Base-by-base conservation (phyloP, 1,284 basidiomycete species). In the Ustilago crameri region DNA sequence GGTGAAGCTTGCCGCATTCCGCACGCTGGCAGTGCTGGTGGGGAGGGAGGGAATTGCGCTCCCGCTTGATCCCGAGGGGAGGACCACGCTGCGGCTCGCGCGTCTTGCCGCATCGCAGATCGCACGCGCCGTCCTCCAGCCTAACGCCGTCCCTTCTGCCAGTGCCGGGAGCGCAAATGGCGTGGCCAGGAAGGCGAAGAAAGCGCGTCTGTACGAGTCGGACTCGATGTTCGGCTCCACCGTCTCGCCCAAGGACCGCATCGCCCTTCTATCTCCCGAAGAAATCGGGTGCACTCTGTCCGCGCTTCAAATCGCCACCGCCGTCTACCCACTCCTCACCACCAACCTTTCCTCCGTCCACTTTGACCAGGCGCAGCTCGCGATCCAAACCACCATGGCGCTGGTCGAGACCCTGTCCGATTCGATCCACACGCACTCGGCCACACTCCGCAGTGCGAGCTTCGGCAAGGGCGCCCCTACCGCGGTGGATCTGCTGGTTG, bases 161-260 rank as follows among this genome's bases (percentile, higher is more conserved):
- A 38, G 51, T 5, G 42, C 46, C 26, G 35, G 48, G 35, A 15
- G 32, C n/a, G n/a, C n/a, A n/a, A 12, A 30, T 5, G 54, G 54
- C n/a, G 59, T 51, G 12, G 51, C 32, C n/a, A 43, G 68, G 17
- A 55, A 51, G 10, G 26, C 63, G 2, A 78, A 78, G 40, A 73
- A 71, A 26, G 56, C 71, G 3, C 67, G 69, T 18, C 49, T 71
- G 1, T 78, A 75, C 51, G 76, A 78, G 26, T 76, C 74, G 8
- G 76, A 78, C 26, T 24, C 72, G 14, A 61, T 78, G 37, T 60
- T 65, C 15, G 54, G 57, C 15, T 41, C 43, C 5, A 44, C 20
- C n/a, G 34, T 53, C 8, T 47, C 53, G 3, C 55, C 44, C 30
- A 74, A 75, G 43, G 75, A 76, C 27, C 62, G 46, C 32, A 58